Evolutionary conservation across 768 basidiomycete species (phyloP).

Genomic region (Mrakia frigida): DNA sequence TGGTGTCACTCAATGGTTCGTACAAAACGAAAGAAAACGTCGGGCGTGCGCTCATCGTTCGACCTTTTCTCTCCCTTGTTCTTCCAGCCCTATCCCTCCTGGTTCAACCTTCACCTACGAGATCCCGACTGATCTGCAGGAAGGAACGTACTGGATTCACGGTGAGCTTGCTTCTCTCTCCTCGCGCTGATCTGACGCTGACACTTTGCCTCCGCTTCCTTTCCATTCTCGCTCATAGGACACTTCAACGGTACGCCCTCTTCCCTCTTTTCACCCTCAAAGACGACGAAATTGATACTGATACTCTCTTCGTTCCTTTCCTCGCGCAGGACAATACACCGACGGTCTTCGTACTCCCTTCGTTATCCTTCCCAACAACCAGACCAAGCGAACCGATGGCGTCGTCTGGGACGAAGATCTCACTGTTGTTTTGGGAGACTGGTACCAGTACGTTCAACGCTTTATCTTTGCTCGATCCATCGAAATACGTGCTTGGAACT

Average conservation of each 20-base stretch:
- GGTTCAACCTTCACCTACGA: slow-evolving; percentile 67
- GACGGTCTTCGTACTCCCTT: slow-evolving; percentile 89
- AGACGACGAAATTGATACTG: not conserved
- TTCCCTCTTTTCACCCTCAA: not conserved
- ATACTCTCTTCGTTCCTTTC: not conserved
- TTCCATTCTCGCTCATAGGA: not conserved
- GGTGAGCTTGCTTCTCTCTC: slow-evolving; percentile 32
- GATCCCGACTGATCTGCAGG: slow-evolving; percentile 47
- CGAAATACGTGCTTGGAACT: too few species aligned
- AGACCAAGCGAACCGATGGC: slow-evolving; percentile 47
- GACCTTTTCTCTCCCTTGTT: not conserved
- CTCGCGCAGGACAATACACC: not conserved
- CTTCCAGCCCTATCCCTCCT: slow-evolving; percentile 55
- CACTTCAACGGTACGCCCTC: not conserved
- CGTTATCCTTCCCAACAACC: slow-evolving; percentile 55
- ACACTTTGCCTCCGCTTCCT: too few species aligned
- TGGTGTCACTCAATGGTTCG: slow-evolving; percentile 68
- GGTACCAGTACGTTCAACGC: slow-evolving; percentile 70
- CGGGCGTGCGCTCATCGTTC: too few species aligned
- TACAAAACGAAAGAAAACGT: not conserved
- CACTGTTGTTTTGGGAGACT: slow-evolving; percentile 78
- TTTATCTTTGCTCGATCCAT: too few species aligned
- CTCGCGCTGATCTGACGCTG: not conserved
- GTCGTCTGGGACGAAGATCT: slow-evolving; percentile 81
- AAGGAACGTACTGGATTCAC: slow-evolving; percentile 47